Evolutionary conservation across 225 moss, liverwort and hornwort genomes (phyloP).

Genomic region (Physcomitrellopsis africana): DNA sequence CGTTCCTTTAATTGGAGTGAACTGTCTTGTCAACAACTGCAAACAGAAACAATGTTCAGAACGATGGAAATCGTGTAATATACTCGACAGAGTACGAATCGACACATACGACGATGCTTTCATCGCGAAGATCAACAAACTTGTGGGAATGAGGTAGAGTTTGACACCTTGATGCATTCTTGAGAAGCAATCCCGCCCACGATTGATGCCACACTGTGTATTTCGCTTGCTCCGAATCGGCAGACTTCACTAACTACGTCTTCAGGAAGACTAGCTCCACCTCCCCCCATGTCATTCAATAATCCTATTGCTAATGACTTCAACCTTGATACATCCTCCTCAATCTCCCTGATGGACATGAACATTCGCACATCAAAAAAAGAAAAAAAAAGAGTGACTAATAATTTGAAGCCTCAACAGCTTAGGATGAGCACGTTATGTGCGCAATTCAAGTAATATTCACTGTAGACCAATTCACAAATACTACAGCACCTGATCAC

Average conservation of each 20-base stretch:
- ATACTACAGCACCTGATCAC: slow-evolving; percentile 5
- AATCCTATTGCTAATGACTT: slow-evolving; percentile 69
- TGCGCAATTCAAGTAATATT: not conserved
- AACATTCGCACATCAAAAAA: not conserved
- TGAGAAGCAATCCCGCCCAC: slow-evolving; percentile 96
- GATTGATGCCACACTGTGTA: slow-evolving; percentile 91
- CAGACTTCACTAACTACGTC: slow-evolving; percentile 86
- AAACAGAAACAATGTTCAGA: slow-evolving; percentile 27
- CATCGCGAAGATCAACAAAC: slow-evolving; percentile 1
- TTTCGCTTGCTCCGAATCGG: slow-evolving; percentile 93
- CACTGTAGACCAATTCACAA: not conserved
- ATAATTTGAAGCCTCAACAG: not conserved
- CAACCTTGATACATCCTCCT: slow-evolving; percentile 78
- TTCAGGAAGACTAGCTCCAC: slow-evolving; percentile 73
- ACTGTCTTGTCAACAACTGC: slow-evolving; percentile 95
- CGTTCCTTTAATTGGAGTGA: slow-evolving; percentile 84
- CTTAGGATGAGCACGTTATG: not conserved
- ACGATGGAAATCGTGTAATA: not conserved
- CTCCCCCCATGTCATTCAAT: slow-evolving; percentile 78
- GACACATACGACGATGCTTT: not conserved
- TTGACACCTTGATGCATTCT: slow-evolving; percentile 88
- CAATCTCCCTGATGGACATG: slow-evolving; percentile 64
- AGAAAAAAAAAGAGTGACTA: no score
- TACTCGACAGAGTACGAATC: slow-evolving; percentile 1
- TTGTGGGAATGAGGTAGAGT: not conserved